A percentile compares a stretch with the other conserved stretches of the same genome.
phyloP scores from a whole-genome alignment of 805 yeast genomes.

The Debaryomyces castellii region DNA sequence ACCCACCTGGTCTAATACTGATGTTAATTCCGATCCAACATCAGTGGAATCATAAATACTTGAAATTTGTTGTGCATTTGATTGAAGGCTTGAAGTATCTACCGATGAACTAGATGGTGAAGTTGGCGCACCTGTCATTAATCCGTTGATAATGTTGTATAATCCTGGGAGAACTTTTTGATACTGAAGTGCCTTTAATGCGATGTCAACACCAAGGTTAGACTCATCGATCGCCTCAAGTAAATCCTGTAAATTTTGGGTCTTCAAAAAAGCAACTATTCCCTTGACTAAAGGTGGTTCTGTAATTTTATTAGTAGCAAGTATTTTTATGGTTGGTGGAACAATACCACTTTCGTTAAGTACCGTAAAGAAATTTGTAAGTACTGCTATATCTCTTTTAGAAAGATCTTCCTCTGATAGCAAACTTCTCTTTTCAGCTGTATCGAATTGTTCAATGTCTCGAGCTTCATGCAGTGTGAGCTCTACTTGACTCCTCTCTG shows the following conservation, averaged over 20 bases:
- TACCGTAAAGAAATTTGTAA: slow-evolving; percentile 20
- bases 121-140: slow-evolving; percentile 12
- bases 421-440: neutral
- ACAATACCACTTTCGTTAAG: slow-evolving; percentile 23
- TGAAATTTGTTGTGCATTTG: slow-evolving; percentile 9
- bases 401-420: neutral
- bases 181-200: slow-evolving; percentile 14
- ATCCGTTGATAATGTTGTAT: slow-evolving; percentile 15
- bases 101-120: slow-evolving; percentile 8
- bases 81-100: slow-evolving; percentile 9
- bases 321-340: slow-evolving; percentile 17
- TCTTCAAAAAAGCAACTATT: slow-evolving; percentile 20
- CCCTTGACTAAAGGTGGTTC: slow-evolving; percentile 23
- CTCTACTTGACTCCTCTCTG: neutral
- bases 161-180: slow-evolving; percentile 15
- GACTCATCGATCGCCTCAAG: slow-evolving; percentile 24
- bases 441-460: neutral
- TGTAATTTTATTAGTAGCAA: slow-evolving; percentile 21
- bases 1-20: slow-evolving; percentile 4
- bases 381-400: slow-evolving; percentile 17
- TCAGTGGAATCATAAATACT: slow-evolving; percentile 4
- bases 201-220: slow-evolving; percentile 25
- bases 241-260: slow-evolving; percentile 19
- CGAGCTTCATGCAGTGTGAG: neutral
- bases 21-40: slow-evolving; percentile 4